Percentiles rank a stretch among this genome's conserved stretches.
phyloP scores from a whole-genome alignment of 176 grass and related monocot genomes.

The Rhipidocladum racemiflorum region DNA sequence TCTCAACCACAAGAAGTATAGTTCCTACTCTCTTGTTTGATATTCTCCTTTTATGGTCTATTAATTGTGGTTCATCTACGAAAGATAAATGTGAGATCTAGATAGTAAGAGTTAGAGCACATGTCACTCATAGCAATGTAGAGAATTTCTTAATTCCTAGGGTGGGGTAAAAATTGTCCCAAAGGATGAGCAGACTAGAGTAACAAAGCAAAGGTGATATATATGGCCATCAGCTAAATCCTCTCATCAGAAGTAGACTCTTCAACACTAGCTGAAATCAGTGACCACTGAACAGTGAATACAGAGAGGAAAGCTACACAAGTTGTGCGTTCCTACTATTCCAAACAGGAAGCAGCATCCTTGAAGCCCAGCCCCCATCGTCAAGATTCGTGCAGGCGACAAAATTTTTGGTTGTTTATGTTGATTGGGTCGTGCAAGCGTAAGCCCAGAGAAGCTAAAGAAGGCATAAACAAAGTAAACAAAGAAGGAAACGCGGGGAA shows the following conservation, averaged over 20 bases:
- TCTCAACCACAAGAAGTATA: constrained; percentile 14
- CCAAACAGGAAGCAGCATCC: constrained; percentile 44
- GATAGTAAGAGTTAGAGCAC: neutral
- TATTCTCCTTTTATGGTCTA: neutral
- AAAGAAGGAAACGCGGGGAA: constrained; percentile 44
- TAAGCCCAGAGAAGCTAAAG: constrained; percentile 31
- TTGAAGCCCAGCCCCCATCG: constrained; percentile 20
- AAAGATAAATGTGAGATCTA: neutral
- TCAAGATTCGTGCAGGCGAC: constrained; percentile 30
- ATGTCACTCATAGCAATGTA: neutral
- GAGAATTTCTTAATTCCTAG: neutral
- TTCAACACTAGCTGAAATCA: constrained; percentile 11
- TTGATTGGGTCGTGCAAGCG: constrained; percentile 30
- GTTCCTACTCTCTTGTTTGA: neutral
- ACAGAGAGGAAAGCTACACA: constrained; percentile 5
- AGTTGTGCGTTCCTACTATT: constrained; percentile 11
- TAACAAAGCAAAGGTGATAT: constrained; percentile 30
- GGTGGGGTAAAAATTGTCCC: neutral
- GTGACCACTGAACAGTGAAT: constrained; percentile 20
- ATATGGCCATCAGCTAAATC: constrained; percentile 1
- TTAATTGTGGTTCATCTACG: neutral
- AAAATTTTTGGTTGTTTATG: constrained; percentile 15
- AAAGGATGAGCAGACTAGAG: neutral
- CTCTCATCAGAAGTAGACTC: constrained; percentile 14
- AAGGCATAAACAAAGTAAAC: constrained; percentile 24